Base-by-base conservation (phyloP, 2,329 filamentous ascomycete genomes). In the Aspergillus quadrilineatus region DNA sequence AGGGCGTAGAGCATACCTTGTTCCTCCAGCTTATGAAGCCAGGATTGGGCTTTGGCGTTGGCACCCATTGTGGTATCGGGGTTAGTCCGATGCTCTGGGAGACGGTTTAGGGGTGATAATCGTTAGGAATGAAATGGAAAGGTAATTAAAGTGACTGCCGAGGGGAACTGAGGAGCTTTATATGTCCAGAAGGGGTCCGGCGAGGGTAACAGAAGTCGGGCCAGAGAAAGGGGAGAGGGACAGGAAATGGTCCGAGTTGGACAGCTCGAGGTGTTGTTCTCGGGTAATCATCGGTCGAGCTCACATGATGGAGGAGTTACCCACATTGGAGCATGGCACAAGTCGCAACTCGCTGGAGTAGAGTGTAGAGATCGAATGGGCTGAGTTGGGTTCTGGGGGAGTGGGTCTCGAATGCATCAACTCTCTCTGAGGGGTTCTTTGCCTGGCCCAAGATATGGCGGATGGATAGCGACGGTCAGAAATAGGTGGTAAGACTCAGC, bases 21-120 rank as follows among this genome's bases (percentile, higher is more conserved):
- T 30, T 42, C 47, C n/a, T 50, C 47, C 4, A 50, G 47, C 26
- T 50, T 50, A 26, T 50, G 47, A 50, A 50, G 47, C 47, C 47
- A 50, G 14, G 47, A 41, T 50, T 8, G 17, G 14, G 34, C 34
- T 4, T 6, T 6, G 15, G 17, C 42, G 26, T 15, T 15, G 47
- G 34, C 26, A 17, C 36, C 47, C 47, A 50, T 50, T 22, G 15
- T 42, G 34, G 1, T 22, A 36, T 41, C 36, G 36, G 47, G 26
- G 12, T 41, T 37, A 10, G 9, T 29, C 34, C 47, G 34, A 30
- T 10, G 47, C 29, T 32, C 1, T 7, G 4, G 32, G n/a, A 10
- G 22, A 9, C 2, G n/a, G n/a, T 47, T 22, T 17, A 7, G n/a
- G 42, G 42, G 28, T 10, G 14, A 32, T 29, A 47, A 17, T 28